Evolutionary conservation across 352 stramenopile genomes (phyloP), one percentile per base, ranked within the genome.

Genomic region (Globisporangium megalacanthum): DNA sequence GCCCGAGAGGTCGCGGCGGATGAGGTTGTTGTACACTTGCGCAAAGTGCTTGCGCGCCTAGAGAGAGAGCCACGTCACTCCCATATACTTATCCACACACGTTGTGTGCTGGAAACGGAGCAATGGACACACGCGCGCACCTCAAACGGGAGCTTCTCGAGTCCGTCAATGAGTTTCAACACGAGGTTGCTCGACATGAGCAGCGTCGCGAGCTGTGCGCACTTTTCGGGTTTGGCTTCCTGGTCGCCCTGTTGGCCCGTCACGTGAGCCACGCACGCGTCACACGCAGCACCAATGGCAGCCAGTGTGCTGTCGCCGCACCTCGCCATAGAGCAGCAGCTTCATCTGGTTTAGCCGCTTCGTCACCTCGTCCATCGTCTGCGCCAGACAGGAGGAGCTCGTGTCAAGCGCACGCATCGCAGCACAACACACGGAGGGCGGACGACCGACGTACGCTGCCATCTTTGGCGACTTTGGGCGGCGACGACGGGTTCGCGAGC

Each of bases 11-110:
- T 96, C 86, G 50, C 88, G 87, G 15, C 85, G 81, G 70, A 95
- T 89, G 33, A 97, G 77, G 66, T 96, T 96, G 71, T 88, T 93
- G 66, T 88, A 97, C 29, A 97, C 81, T 59, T 94, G 80, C 42
- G 79, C 83, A 62, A 93, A 88, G 46, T 93, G 79, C 65, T 93
- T 93, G 49, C 83, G 79, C 35, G 83, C 80, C 68, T 73, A 25
- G 6, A 37, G 25, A 29, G 25, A 29, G 25, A 29, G 25, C 25
- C 25, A 29, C 25, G 25, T 29, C 25, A 29, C 25, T 29, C 25
- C 1, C 25, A 29, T 29, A 29, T 29, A 29, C 25, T 29, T 29
- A 29, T 29, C 1, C 25, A 29, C 25, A 29, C 25, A 49, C 11
- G 39, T 10, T 42, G n/a, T 20, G 25, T 49, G 25, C 15, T 49